Conservation (phyloP, 2,329 filamentous ascomycete species). For the Aspergillus novofumigatus region DNA sequence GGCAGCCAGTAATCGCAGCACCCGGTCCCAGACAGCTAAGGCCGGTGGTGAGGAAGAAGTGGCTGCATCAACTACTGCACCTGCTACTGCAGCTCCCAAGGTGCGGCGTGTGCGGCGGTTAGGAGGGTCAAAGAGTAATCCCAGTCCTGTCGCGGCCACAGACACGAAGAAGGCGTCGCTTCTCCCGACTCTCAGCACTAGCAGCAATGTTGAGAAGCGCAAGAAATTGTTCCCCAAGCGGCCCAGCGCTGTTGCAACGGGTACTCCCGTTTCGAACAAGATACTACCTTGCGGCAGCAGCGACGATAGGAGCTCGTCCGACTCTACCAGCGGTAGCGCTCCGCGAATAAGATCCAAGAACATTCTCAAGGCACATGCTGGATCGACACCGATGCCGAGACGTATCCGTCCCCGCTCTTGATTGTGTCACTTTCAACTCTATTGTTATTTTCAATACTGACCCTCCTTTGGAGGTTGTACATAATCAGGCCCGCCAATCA, state of each 20-base stretch:
- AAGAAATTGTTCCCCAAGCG: constrained; percentile 35
- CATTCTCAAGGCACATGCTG: constrained; percentile 30
- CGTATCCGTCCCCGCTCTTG: constrained; percentile 28
- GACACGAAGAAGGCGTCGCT: not conserved
- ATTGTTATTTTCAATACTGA: constrained; percentile 3
- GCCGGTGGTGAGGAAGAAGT: constrained; percentile 14
- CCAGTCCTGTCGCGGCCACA: constrained; percentile 17
- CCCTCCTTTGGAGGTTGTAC: not conserved
- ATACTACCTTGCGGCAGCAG: constrained; percentile 8
- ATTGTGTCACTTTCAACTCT: constrained; percentile 7
- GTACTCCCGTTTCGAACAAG: constrained; percentile 17
- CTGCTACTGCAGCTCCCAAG: constrained; percentile 23
- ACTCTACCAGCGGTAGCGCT: constrained; percentile 13
- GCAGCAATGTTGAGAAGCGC: constrained; percentile 26
- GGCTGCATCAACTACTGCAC: constrained; percentile 18
- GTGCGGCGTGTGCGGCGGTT: constrained; percentile 30
- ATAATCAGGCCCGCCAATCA: not conserved
- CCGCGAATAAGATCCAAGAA: constrained; percentile 23
- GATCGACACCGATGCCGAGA: constrained; percentile 33
- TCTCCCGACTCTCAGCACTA: not conserved
- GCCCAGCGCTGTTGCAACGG: constrained; percentile 20
- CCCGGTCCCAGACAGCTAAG: constrained; percentile 20
- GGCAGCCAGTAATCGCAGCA: constrained; percentile 20
- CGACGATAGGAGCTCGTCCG: constrained; percentile 17
- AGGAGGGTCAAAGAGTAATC: constrained; percentile 21